A percentile compares a stretch with the other conserved stretches of the same genome.
Evolutionary conservation across 169 alveolate genomes (phyloP).

Genomic region (Plasmodium adleri): DNA sequence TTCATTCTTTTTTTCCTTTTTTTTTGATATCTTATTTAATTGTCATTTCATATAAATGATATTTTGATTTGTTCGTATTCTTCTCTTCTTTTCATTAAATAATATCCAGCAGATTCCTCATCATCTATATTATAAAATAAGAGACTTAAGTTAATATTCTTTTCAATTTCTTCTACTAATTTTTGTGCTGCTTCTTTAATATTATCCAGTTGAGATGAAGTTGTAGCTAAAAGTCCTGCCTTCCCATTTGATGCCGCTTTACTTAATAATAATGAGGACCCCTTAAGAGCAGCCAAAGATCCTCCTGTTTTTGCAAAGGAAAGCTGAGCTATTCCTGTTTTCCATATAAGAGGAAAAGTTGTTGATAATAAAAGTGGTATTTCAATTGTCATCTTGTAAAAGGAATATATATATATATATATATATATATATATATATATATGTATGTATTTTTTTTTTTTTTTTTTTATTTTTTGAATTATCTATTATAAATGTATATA

Average conservation of each 20-base stretch:
- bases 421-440: neutral
- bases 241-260: constrained; percentile 72
- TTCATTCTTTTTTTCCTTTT: neutral
- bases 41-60: neutral
- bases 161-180: constrained; percentile 75
- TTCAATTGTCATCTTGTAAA: constrained; percentile 55
- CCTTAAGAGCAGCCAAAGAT: constrained; percentile 72
- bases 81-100: constrained; percentile 72
- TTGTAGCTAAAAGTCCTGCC: constrained; percentile 62
- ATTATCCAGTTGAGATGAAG: constrained; percentile 72
- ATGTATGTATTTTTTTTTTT: no score
- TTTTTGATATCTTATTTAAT: no score
- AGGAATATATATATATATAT: neutral
- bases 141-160: constrained; percentile 40
- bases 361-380: constrained; percentile 64
- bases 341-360: constrained; percentile 74
- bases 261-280: constrained; percentile 66
- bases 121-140: constrained; percentile 71
- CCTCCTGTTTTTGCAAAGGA: constrained; percentile 78
- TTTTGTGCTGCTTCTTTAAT: constrained; percentile 76
- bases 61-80: constrained; percentile 21
- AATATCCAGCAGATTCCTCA: constrained; percentile 75
- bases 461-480: no score
- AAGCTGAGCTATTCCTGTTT: constrained; percentile 74
- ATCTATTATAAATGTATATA: no score